Conservation (phyloP, 2,329 filamentous ascomycete genomes). For the Aspergillus pseudoglaucus region DNA sequence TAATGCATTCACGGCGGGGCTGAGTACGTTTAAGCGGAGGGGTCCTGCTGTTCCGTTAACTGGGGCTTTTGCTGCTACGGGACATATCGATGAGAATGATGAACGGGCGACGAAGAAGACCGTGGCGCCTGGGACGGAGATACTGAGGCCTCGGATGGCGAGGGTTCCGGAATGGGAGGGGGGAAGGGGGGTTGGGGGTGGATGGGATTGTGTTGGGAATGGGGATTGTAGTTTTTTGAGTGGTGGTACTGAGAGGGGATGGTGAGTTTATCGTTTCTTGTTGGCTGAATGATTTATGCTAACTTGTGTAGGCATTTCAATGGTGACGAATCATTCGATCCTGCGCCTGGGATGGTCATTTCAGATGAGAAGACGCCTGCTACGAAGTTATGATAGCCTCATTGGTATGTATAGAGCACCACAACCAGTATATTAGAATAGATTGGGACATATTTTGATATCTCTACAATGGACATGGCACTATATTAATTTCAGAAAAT, state of each 20-base stretch:
- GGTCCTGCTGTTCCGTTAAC: constrained; percentile 12
- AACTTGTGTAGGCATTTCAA: constrained; percentile 36
- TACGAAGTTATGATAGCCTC: constrained; percentile 9
- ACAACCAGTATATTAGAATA: background rate
- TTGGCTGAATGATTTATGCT: constrained; percentile 18
- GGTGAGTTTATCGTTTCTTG: constrained; percentile 50
- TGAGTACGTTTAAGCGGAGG: constrained; percentile 61
- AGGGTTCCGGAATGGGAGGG: constrained; percentile 48
- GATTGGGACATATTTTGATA: no score
- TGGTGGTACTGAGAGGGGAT: constrained; percentile 78
- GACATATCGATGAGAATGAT: background rate
- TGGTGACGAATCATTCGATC: constrained; percentile 42
- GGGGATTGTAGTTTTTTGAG: constrained; percentile 79
- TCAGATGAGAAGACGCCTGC: background rate
- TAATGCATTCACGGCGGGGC: constrained; percentile 71
- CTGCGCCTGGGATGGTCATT: constrained; percentile 12
- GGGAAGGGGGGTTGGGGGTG: constrained; percentile 60
- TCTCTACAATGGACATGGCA: no score
- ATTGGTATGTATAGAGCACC: no score
- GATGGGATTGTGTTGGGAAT: constrained; percentile 74
- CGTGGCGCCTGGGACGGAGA: constrained; percentile 25
- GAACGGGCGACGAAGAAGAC: constrained; percentile 1
- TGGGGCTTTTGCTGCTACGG: background rate
- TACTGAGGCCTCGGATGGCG: constrained; percentile 12
- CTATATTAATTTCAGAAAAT: no score